These are phyloP conservation scores for Dissophora ornata DNA, from an alignment of 192 early-diverging fungal species.

Conservation along the genomic window DNA sequence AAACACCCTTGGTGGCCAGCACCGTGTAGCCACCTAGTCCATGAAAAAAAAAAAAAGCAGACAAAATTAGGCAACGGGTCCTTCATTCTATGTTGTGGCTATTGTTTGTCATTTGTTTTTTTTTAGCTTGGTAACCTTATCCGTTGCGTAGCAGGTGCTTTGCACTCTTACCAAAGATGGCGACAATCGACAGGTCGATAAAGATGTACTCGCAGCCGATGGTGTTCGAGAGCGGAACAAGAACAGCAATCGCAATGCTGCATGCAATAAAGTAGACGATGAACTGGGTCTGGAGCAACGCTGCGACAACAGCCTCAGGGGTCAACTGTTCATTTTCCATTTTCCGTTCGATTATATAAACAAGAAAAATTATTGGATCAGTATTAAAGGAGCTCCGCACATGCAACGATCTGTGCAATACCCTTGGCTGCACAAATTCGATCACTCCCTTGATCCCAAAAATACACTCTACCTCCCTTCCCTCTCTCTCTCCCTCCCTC, in stretches of 20 bases:
- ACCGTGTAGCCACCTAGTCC: constrained; percentile 78
- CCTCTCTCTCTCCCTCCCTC: no score
- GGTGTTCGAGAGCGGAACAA: constrained; percentile 58
- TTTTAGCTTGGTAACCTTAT: no score
- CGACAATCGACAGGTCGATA: constrained; percentile 73
- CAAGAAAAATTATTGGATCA: background rate
- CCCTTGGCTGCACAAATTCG: background rate
- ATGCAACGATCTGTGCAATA: constrained; percentile 5
- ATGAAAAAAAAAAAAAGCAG: background rate
- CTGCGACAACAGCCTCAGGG: constrained; percentile 62
- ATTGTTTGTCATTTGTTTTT: no score
- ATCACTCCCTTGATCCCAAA: background rate
- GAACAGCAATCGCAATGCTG: constrained; percentile 30
- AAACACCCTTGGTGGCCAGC: constrained; percentile 74
- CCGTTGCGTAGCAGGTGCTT: background rate
- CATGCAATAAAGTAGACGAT: constrained; percentile 67
- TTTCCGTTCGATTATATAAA: no score
- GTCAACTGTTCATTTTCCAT: constrained; percentile 60
- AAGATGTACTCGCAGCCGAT: constrained; percentile 66
- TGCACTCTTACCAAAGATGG: constrained; percentile 76
- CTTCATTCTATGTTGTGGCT: no score
- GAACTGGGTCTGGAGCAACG: constrained; percentile 61
- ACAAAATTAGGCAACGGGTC: background rate
- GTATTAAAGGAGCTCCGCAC: background rate
- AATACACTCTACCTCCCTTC: no score